Percentiles rank a stretch among this genome's conserved stretches.
phyloP scores from a whole-genome alignment of 257 asterid species.

The Schizonepeta tenuifolia region DNA sequence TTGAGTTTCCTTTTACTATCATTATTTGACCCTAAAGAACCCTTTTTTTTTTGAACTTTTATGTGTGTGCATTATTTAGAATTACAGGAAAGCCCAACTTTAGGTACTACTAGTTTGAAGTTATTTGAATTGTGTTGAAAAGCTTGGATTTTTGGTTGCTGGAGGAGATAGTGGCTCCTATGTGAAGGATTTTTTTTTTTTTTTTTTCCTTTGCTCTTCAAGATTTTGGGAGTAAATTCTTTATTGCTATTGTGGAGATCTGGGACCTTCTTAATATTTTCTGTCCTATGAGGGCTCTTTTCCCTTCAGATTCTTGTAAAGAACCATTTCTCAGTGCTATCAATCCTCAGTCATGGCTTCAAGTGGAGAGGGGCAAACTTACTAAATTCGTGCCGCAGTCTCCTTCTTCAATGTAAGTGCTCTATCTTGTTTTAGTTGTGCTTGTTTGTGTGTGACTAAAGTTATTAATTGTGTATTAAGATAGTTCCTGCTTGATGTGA shows the following conservation, averaged over 20 bases:
- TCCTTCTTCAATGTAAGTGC: slow-evolving; percentile 77
- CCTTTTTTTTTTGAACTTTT: slow-evolving; percentile 16
- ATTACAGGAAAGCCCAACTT: slow-evolving; percentile 28
- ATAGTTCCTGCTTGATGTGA: slow-evolving; percentile 13
- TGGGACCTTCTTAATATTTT: slow-evolving; percentile 73
- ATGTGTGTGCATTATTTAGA: slow-evolving; percentile 9
- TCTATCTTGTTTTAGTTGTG: not conserved
- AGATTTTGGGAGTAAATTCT: slow-evolving; percentile 34
- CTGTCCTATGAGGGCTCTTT: slow-evolving; percentile 92
- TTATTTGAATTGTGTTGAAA: slow-evolving; percentile 29
- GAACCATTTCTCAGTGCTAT: slow-evolving; percentile 68
- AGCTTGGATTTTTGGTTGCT: slow-evolving; percentile 30
- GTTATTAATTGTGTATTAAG: slow-evolving; percentile 16
- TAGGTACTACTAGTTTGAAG: slow-evolving; percentile 35
- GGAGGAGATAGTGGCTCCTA: slow-evolving; percentile 34
- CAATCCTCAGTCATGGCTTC: slow-evolving; percentile 98
- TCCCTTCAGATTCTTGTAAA: slow-evolving; percentile 86
- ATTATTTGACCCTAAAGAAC: slow-evolving; percentile 25
- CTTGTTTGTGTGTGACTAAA: not conserved
- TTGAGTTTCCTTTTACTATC: slow-evolving; percentile 20
- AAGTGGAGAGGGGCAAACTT: slow-evolving; percentile 96
- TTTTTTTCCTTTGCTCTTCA: slow-evolving; percentile 16
- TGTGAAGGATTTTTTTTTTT: slow-evolving; percentile 22
- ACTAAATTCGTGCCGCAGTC: slow-evolving; percentile 65
- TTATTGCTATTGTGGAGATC: slow-evolving; percentile 88